Base-by-base conservation (phyloP, 495 filamentous ascomycete genomes). In the Aspergillus coremiiformis region DNA sequence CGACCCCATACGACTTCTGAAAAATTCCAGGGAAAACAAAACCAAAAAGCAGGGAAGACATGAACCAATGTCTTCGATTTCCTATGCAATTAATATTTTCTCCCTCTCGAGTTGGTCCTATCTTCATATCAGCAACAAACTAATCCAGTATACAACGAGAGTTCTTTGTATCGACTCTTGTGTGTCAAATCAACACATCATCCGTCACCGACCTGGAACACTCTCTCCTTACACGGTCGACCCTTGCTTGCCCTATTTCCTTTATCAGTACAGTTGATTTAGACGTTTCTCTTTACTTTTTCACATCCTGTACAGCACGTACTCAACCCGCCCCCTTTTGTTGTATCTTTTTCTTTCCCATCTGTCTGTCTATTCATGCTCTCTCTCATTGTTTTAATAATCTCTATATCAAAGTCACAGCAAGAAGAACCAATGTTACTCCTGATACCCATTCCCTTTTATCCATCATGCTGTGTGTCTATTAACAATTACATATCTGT, bases 381-480 rank as follows among this genome's bases (percentile, higher is more conserved):
- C 24, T 39, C 11, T 26, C 23, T 30, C 33, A 1, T 37, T 8
- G 6, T 37, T 5, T 37, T 37, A n/a, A n/a, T n/a, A n/a, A n/a
- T n/a, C 44, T 47, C 32, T 47, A 47, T 47, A 47, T 24, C 37
- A 41, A 41, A 41, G 19, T 12, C 37, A 41, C 37, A 17, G 37
- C 37, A 41, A 41, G 37, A 41, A 19, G 37, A 19, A 41, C 3
- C 32, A 41, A 41, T 41, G 37, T 41, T 41, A 21, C 1, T 10
- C 37, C 47, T 51, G 47, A 55, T 55, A 55, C 53, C 53, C 53
- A 43, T 29, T 17, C 53, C 53, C 53, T 42, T 29, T 17, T 54
- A 14, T 32, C 35, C 19, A 17, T 17, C 26, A 17, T 32, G 22
- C 14, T 30, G 42, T 39, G 21, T 44, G 17, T 44, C 11, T 44